Evolutionary conservation across 1,139 yeast genomes (phyloP), one percentile per base, ranked within the genome.

Genomic region (Lipomyces yarrowii): DNA sequence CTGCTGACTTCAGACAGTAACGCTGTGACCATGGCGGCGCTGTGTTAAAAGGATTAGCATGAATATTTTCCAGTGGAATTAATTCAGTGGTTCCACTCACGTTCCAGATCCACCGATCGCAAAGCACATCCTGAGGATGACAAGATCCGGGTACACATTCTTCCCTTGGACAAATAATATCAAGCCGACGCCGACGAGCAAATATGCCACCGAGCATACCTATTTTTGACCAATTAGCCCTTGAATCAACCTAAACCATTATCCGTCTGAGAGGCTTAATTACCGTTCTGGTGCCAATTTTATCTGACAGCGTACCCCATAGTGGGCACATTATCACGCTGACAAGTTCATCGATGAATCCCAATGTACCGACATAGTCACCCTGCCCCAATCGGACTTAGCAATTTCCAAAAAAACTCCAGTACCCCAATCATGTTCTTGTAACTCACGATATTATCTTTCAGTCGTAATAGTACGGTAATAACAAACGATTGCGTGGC

Each of bases 401-500:
- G 48, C 21, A 18, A 8, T 42, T 6, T 7, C 11, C 48, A n/a
- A n/a, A n/a, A 8, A 42, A 8, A 18, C 18, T 6, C 42, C 15
- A 37, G 30, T 26, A 1, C 30, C 30, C 30, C 30, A 37, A 15
- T 21, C 23, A 42, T 21, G n/a, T 2, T 42, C 23, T 42, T 42
- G n/a, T n/a, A 15, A 42, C 55, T 26, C 68, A 73, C 76, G 52
- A 86, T 79, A 57, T 80, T 79, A 4, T 77, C 74, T 6, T 80
- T 75, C 48, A 84, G 76, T 0, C 84, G 84, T 21, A 87, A 76
- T 0, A 86, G 84, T 71, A 86, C 87, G 4, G 85, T 81, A 53
- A 88, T 78, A 74, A 84, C 87, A 73, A 87, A 88, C 2, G 92
- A 86, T 77, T 88, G 92, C 0, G 91, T 84, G 5, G 91, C 83